Base-by-base conservation (phyloP, 176 grass and related monocot species). In the Elaeis guineensis region DNA sequence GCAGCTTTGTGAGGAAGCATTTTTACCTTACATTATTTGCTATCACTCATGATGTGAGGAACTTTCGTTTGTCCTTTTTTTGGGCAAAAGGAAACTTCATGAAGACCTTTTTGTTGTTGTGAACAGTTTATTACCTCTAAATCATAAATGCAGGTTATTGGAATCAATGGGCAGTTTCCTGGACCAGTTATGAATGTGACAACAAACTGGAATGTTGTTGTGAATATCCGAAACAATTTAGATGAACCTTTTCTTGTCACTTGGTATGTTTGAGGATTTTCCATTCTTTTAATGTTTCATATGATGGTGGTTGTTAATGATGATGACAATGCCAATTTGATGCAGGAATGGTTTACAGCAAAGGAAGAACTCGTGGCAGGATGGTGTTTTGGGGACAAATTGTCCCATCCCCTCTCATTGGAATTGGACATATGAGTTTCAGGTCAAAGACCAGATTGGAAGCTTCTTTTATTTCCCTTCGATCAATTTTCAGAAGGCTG, bases 221-320 rank as follows among this genome's bases (percentile, higher is more conserved):
- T 97, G 29, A 85, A 97, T 78, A 83, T 97, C 54, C 72, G 63
- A 62, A 97, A 97, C 74, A 35, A 76, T 51, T 71, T 97, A 39
- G 87, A 97, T 23, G 92, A 97, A 69, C 92, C 92, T 63, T 78
- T 97, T 55, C 84, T 97, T 61, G n/a, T 97, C 68, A 91, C 92
- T 71, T 95, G 81, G 77, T 62, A 73, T 68, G 55, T 17, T 55
- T 19, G 26, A 11, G 12, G 19, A 35, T 58, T 55, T 59, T 14
- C 23, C 25, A 32, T 72, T 65, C 21, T 61, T 32, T 61, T 59
- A 29, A 32, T 16, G 30, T 17, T 51, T 72, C 50, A 52, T 72
- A 50, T 65, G 8, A 32, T 48, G 21, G 25, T 65, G 26, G 62
- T 30, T 21, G n/a, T 7, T 29, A 25, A 39, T 44, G 35, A 72